Evolutionary conservation across 2,329 filamentous ascomycete species (phyloP).

Genomic region (Penicillium sp.): DNA sequence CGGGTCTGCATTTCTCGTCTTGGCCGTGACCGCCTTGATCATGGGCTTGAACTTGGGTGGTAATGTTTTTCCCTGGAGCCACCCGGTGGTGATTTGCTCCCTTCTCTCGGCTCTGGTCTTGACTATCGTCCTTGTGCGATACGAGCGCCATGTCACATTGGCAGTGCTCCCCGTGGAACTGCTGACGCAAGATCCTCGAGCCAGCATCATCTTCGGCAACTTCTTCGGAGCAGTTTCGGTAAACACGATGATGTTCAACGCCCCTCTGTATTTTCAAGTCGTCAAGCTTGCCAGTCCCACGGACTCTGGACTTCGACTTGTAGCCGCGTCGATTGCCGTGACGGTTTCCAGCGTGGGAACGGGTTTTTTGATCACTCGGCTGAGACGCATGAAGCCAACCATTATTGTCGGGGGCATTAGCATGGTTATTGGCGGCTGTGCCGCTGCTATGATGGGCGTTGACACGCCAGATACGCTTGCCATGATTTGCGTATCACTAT

Average conservation of each 20-base stretch:
- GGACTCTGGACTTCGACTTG: slow-evolving; percentile 64
- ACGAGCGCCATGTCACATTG: slow-evolving; percentile 40
- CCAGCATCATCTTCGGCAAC: slow-evolving; percentile 47
- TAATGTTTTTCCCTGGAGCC: slow-evolving; percentile 47
- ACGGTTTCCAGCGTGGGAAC: slow-evolving; percentile 52
- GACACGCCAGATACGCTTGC: slow-evolving; percentile 50
- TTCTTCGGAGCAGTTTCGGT: slow-evolving; percentile 47
- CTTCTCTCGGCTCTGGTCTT: slow-evolving; percentile 38
- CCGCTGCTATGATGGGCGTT: slow-evolving; percentile 47
- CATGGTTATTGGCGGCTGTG: slow-evolving; percentile 47
- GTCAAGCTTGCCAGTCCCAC: slow-evolving; percentile 66
- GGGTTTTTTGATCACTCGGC: slow-evolving; percentile 58
- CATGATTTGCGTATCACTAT: slow-evolving; percentile 53
- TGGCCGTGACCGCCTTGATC: slow-evolving; percentile 45
- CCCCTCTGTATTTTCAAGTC: slow-evolving; percentile 70
- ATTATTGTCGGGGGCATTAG: slow-evolving; percentile 47
- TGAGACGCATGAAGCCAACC: slow-evolving; percentile 55
- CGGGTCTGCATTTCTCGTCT: slow-evolving; percentile 44
- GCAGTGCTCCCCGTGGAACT: slow-evolving; percentile 48
- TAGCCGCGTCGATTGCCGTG: slow-evolving; percentile 55
- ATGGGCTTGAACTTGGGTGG: slow-evolving; percentile 50
- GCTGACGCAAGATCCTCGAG: slow-evolving; percentile 42
- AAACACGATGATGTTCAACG: slow-evolving; percentile 60
- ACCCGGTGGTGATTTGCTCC: slow-evolving; percentile 46
- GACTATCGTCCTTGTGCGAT: slow-evolving; percentile 36